Conservation (phyloP, 2,329 filamentous ascomycete species). For the Ophiostoma ulmi region DNA sequence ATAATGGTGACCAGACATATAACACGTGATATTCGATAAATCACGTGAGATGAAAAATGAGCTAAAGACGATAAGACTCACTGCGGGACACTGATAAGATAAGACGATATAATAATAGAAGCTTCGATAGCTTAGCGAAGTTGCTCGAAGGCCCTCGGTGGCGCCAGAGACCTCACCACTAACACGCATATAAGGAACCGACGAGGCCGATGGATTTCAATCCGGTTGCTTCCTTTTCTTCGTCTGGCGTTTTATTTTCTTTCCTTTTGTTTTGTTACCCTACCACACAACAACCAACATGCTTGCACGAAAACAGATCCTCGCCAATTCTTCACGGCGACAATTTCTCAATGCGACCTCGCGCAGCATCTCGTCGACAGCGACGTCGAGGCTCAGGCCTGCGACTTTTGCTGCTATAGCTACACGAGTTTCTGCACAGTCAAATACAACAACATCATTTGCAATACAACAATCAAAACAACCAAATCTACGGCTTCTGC, state of each 20-base stretch:
- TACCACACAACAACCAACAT: neutral
- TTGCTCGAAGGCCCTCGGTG: conserved; percentile 13
- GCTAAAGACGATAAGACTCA: neutral
- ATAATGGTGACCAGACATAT: neutral
- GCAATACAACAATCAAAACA: neutral
- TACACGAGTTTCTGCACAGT: neutral
- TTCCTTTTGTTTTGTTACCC: neutral
- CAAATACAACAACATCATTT: neutral
- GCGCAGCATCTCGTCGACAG: neutral
- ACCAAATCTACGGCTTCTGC: conserved; percentile 31
- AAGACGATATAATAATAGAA: neutral
- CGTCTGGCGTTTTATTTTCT: neutral
- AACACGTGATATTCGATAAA: neutral
- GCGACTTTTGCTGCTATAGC: neutral
- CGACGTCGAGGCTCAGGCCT: neutral
- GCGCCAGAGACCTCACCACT: neutral
- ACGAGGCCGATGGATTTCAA: neutral
- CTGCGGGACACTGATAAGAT: conserved; percentile 14
- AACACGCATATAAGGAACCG: neutral
- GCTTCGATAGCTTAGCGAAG: conserved; percentile 8
- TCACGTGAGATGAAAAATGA: neutral
- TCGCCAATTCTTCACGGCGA: neutral
- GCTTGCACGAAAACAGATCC: conserved; percentile 1
- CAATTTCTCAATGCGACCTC: conserved; percentile 12
- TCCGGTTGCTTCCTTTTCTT: neutral